A percentile compares a stretch with the other conserved stretches of the same genome.
Conservation (phyloP, 23 red algal genomes). For the Gracilaria caudata region DNA sequence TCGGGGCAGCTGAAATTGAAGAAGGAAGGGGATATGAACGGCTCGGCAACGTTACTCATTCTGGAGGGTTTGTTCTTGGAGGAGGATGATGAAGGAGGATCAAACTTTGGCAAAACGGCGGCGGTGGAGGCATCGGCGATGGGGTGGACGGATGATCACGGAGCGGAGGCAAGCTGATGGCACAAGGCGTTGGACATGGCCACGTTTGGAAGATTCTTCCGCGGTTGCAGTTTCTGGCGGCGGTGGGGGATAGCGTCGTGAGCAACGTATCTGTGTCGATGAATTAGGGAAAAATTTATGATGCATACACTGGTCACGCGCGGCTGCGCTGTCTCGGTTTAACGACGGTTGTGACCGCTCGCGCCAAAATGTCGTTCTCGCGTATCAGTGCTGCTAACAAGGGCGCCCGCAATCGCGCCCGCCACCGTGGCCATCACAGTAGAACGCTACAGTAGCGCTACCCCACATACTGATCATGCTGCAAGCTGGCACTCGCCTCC, state of each 20-base stretch:
- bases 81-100: background rate
- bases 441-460: too few relatives aligned
- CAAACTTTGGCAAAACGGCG: background rate
- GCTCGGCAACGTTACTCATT: background rate
- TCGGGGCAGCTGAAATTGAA: constrained; percentile 14
- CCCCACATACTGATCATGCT: too few relatives aligned
- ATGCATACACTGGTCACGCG: background rate
- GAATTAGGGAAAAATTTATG: background rate
- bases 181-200: background rate
- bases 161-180: background rate
- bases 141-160: background rate
- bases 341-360: too few relatives aligned
- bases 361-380: too few relatives aligned
- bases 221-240: background rate
- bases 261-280: too few relatives aligned
- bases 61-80: background rate
- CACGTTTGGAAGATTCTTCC: background rate
- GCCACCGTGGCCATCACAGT: too few relatives aligned
- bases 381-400: too few relatives aligned
- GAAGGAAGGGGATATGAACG: constrained; percentile 16
- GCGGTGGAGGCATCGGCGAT: background rate
- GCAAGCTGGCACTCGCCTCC: too few relatives aligned
- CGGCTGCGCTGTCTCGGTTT: too few relatives aligned
- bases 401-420: too few relatives aligned
- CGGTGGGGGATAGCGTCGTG: too few relatives aligned